Conservation (phyloP, 2,329 filamentous ascomycete species). For the Rutstroemia sydowiana region DNA sequence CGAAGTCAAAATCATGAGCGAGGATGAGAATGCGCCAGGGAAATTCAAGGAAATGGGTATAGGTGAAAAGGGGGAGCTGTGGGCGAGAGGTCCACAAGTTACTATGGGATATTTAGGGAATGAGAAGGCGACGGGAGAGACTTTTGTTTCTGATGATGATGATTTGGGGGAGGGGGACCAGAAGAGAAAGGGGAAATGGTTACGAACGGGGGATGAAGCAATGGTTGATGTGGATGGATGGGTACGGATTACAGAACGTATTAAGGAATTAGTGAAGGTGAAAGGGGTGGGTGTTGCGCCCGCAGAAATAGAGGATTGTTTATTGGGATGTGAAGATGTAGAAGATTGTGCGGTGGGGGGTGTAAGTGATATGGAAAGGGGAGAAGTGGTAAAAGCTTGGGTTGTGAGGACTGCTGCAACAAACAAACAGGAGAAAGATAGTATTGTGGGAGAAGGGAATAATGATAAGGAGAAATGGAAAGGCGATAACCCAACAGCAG, state of each 20-base stretch:
- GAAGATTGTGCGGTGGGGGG: slow-evolving; percentile 50
- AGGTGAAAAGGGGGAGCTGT: slow-evolving; percentile 36
- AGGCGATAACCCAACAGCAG: too few species aligned
- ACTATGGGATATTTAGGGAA: slow-evolving; percentile 36
- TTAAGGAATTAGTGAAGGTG: slow-evolving; percentile 48
- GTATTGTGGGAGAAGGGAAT: too few species aligned
- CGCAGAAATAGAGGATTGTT: slow-evolving; percentile 46
- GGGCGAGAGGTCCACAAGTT: slow-evolving; percentile 39
- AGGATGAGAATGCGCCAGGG: too few species aligned
- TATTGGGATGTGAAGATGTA: slow-evolving; percentile 44
- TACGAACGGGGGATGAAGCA: slow-evolving; percentile 52
- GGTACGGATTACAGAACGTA: slow-evolving; percentile 60
- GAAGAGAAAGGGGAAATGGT: slow-evolving; percentile 37
- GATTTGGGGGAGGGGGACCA: too few species aligned
- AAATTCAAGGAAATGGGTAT: slow-evolving; percentile 33
- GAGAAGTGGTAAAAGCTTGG: too few species aligned
- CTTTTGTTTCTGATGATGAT: too few species aligned
- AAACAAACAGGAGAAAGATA: too few species aligned
- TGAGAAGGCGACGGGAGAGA: slow-evolving; percentile 31
- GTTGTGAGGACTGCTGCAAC: too few species aligned
- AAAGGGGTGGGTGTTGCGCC: slow-evolving; percentile 54
- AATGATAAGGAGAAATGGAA: too few species aligned
- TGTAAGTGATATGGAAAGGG: too few species aligned
- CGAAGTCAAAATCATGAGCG: too few species aligned
- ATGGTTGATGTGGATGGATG: slow-evolving; percentile 39